phyloP scores from a whole-genome alignment of 495 filamentous ascomycete species.

The Neurospora sp. region DNA sequence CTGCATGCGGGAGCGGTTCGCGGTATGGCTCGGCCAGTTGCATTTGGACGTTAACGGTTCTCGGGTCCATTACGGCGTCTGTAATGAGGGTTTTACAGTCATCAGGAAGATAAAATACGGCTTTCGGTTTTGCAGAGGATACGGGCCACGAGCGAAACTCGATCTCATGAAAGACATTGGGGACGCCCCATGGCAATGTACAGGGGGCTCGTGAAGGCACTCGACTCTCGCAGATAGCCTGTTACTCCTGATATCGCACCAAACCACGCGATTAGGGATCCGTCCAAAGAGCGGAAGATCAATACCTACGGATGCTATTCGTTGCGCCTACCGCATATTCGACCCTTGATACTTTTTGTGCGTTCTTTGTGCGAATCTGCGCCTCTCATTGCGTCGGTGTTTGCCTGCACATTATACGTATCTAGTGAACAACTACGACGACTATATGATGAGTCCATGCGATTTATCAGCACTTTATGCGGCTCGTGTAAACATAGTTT shows the following conservation, averaged over 20 bases:
- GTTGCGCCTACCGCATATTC: background rate
- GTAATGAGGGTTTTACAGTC: conserved; percentile 49
- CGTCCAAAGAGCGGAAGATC: background rate
- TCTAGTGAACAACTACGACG: background rate
- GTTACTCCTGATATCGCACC: background rate
- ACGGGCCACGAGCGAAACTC: conserved; percentile 19
- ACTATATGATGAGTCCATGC: background rate
- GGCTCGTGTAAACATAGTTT: background rate
- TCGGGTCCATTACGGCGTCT: conserved; percentile 48
- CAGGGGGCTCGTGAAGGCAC: conserved; percentile 12
- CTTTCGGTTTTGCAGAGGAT: conserved; percentile 25
- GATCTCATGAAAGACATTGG: conserved; percentile 13
- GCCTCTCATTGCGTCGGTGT: background rate
- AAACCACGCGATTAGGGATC: background rate
- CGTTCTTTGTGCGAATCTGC: background rate
- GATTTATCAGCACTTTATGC: background rate
- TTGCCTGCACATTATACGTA: background rate
- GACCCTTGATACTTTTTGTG: background rate
- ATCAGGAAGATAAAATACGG: conserved; percentile 34
- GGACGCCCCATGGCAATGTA: conserved; percentile 14
- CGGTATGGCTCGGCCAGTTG: conserved; percentile 45
- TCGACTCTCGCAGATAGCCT: conserved; percentile 9
- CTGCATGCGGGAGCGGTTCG: conserved; percentile 32
- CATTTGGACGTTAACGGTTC: conserved; percentile 47
- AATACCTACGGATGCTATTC: background rate